Percentiles rank a stretch among this genome's conserved stretches.
Conservation (phyloP, 140 eudicot genomes). For the Ambrosia hybrid region DNA sequence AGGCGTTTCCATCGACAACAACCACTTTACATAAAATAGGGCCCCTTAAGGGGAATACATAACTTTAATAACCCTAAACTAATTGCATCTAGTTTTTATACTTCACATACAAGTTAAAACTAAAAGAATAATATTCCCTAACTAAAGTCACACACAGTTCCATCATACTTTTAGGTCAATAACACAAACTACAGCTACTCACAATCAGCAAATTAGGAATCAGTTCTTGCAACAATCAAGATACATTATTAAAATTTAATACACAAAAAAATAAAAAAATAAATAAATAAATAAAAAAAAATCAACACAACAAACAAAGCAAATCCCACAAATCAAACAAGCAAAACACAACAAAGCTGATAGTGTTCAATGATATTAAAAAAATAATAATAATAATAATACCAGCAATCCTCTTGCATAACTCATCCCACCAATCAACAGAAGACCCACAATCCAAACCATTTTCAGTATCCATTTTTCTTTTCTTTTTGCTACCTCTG, state of each 20-base stretch:
- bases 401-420: conserved; percentile 68
- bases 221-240: conserved; percentile 21
- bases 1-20: background rate
- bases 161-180: conserved; percentile 34
- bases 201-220: conserved; percentile 31
- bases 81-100: conserved; percentile 19
- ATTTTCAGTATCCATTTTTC: conserved; percentile 43
- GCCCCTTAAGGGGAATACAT: background rate
- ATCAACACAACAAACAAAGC: conserved; percentile 15
- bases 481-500: conserved; percentile 64
- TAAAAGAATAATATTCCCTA: conserved; percentile 1
- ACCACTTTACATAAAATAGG: background rate
- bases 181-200: conserved; percentile 7
- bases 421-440: conserved; percentile 73
- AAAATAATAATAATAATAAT: background rate
- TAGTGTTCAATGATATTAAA: background rate
- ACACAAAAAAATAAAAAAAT: conserved; percentile 18
- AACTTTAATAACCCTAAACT: conserved; percentile 18
- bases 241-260: conserved; percentile 28
- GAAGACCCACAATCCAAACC: conserved; percentile 54
- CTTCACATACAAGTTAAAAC: conserved; percentile 11
- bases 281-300: conserved; percentile 16
- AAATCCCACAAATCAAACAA: conserved; percentile 9
- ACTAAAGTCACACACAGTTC: conserved; percentile 21
- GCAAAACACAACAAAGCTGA: conserved; percentile 16